These are phyloP conservation scores for Apiosordaria backusii DNA, from an alignment of 495 filamentous ascomycete species.

Conservation along the genomic window DNA sequence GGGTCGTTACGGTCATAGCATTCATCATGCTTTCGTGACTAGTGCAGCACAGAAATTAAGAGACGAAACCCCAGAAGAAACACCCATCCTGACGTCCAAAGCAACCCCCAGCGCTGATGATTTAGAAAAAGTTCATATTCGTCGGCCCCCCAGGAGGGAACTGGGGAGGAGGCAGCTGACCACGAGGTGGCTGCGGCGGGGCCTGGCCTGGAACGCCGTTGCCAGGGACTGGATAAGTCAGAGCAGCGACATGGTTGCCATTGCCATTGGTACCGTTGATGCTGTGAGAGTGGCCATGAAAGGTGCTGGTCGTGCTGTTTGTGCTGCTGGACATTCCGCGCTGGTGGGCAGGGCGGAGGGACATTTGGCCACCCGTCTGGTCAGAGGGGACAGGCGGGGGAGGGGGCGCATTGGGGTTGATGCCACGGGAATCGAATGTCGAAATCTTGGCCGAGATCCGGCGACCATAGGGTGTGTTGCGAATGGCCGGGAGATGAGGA, in stretches of 20 bases:
- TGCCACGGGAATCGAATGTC: constrained; percentile 39
- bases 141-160: constrained; percentile 9
- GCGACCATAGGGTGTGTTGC: constrained; percentile 86
- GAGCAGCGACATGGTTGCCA: constrained; percentile 5
- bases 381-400: constrained; percentile 39
- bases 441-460: constrained; percentile 84
- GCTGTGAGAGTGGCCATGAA: constrained; percentile 29
- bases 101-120: constrained; percentile 8
- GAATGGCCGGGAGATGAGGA: constrained; percentile 75
- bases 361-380: constrained; percentile 40
- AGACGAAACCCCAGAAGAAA: constrained; percentile 25
- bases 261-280: constrained; percentile 32
- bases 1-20: constrained; percentile 34
- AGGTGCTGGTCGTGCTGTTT: constrained; percentile 27
- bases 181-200: constrained; percentile 23
- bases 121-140: neutral
- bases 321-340: constrained; percentile 33
- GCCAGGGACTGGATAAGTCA: constrained; percentile 29
- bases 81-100: constrained; percentile 25
- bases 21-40: constrained; percentile 29
- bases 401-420: constrained; percentile 17
- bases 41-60: constrained; percentile 30
- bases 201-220: constrained; percentile 16
- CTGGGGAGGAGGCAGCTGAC: constrained; percentile 27
- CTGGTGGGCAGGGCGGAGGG: constrained; percentile 31